Base-by-base conservation (phyloP, 805 yeast species). In the Candida anglica region DNA sequence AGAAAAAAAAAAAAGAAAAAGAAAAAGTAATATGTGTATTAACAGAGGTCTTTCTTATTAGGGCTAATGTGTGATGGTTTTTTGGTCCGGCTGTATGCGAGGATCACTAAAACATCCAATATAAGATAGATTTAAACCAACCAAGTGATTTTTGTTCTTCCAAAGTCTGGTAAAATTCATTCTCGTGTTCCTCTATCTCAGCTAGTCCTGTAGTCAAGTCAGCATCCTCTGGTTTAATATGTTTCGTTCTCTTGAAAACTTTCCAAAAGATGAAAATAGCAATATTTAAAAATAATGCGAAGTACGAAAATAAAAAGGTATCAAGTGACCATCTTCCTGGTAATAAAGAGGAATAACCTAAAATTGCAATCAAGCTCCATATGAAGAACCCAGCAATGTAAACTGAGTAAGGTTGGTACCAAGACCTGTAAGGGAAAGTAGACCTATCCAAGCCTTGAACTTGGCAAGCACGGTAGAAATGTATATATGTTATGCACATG, bases 281-380 rank as follows among this genome's bases (percentile, higher is more conserved):
- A 26, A 56, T 34, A 4, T 55, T 42, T 13, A 66, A 56, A 38
- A 85, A 84, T 9, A 86, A 69, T 80, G 82, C 80, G 39, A 86
- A 63, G 50, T 86, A 86, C 48, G 74, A 73, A 57, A 77, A 83
- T 44, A 85, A 63, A 58, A 86, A 86, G 6, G 68, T 60, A 38
- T 77, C 67, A 14, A 70, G 68, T 14, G 67, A 54, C 88, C 91
- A 86, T 35, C 62, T 51, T 5, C 83, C 86, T 10, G 79, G 79
- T 28, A 79, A 53, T 56, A 86, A 85, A 2, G 79, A 84, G 2
- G 72, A 60, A 59, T 83, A 86, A 4, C 95, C 95, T 59, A 53
- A 76, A 57, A 46, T 75, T 50, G 85, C 85, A 69, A 37, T 63
- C 52, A 38, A 68, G n/a, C 58, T 53, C 55, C 58, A 50, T 29